These are phyloP conservation scores for Hsuehochloa calcarea DNA, from an alignment of 176 grass and related monocot species.

Conservation along the genomic window DNA sequence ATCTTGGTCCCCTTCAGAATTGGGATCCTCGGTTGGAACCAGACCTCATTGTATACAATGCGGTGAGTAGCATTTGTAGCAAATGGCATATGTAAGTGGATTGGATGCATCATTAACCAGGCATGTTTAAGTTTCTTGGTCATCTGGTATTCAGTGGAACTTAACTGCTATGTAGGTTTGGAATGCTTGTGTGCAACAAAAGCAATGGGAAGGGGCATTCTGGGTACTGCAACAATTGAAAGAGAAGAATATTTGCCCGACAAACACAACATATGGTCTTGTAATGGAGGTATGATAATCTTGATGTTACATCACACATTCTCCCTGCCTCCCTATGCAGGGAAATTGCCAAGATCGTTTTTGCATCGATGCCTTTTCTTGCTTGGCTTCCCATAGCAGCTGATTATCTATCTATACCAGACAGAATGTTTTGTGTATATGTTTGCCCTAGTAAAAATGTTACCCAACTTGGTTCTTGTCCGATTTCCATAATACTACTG, in stretches of 20 bases:
- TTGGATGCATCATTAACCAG: too few relatives aligned
- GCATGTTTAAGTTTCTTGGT: too few relatives aligned
- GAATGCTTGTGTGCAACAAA: too few relatives aligned
- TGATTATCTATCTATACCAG: not conserved
- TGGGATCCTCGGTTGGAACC: too few relatives aligned
- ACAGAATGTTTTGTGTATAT: not conserved
- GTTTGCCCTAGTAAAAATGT: not conserved
- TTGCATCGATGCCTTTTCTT: not conserved
- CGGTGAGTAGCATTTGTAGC: too few relatives aligned
- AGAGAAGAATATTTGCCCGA: constrained; percentile 64
- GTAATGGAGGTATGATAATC: constrained; percentile 75
- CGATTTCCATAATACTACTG: not conserved
- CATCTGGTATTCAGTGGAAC: too few relatives aligned
- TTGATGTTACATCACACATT: not conserved
- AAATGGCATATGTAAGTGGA: too few relatives aligned
- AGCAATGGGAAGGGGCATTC: too few relatives aligned
- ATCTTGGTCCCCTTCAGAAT: too few relatives aligned
- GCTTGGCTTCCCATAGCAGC: not conserved
- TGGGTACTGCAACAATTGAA: constrained; percentile 93
- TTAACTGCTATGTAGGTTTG: too few relatives aligned
- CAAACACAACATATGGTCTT: constrained; percentile 96
- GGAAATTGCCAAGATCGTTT: not conserved
- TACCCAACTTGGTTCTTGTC: not conserved
- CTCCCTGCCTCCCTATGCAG: not conserved
- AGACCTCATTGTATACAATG: too few relatives aligned